Base-by-base conservation (phyloP, 495 filamentous ascomycete genomes). In the Trichoderma virens region DNA sequence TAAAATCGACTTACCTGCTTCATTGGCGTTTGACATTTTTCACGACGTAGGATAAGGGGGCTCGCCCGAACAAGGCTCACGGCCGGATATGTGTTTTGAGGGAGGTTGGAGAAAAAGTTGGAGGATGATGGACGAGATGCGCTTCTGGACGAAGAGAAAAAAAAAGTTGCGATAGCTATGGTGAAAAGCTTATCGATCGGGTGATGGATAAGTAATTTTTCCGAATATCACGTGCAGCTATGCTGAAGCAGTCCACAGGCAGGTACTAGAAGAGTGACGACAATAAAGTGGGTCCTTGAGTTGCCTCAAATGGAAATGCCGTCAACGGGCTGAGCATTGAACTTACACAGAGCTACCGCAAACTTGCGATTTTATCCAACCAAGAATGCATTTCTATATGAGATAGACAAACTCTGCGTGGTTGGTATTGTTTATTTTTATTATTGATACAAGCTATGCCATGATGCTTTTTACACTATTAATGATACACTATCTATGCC, bases 21-120 rank as follows among this genome's bases (percentile, higher is more conserved):
- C 51, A 30, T 56, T 56, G 51, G 51, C 27, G 51, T 7, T 56
- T 8, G 51, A 56, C 51, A 56, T 56, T 56, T 56, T 56, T 27
- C 8, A 28, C 18, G 11, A 16, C 11, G n/a, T 14, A 8, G 51
- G 9, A 30, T 18, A 11, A 56, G 16, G 23, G 51, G 51, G 51
- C 51, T 56, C 51, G 51, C 51, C 51, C 27, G 51, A 30, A 30
- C 2, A 30, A 56, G 51, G 51, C 51, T 56, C 51, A 56, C 51
- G 23, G 51, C 51, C 51, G 51, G 45, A 51, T 51, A 27, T 56
- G 23, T 56, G 8, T 56, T 56, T 5, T 8, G 25, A 6, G 7
- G 23, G 8, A n/a, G 51, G 9, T 28, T 2, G 51, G 51, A 3
- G 51, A 23, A 27, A 13, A 14, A 14, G 51, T 28, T 56, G 51